Evolutionary conservation across 75 land plant genomes (phyloP).

Genomic region (Sequoiadendron giganteum): DNA sequence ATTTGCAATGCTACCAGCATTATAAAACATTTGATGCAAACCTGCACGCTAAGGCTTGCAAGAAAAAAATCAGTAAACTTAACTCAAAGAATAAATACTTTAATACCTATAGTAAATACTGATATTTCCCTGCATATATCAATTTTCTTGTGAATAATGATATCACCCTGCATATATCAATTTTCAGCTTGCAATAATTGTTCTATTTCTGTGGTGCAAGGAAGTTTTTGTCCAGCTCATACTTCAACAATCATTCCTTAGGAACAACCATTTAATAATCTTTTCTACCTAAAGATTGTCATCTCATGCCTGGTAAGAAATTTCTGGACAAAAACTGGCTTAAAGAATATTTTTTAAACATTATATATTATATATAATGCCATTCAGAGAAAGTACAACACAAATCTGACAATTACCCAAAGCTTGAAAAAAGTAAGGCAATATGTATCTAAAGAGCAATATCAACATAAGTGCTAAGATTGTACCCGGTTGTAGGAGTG

Average conservation of each 20-base stretch:
- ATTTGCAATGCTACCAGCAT: neutral
- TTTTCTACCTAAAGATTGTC: neutral
- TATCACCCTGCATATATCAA: neutral
- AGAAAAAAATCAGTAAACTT: neutral
- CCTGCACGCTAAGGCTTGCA: neutral
- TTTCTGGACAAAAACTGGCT: neutral
- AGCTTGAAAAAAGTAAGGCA: neutral
- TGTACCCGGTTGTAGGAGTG: conserved; percentile 78
- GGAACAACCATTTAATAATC: neutral
- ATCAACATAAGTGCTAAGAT: neutral
- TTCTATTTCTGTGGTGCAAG: neutral
- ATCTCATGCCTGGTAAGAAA: neutral
- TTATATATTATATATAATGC: neutral
- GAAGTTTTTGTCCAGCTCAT: too few species aligned
- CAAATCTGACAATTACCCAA: neutral
- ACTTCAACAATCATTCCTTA: neutral
- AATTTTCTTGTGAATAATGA: too few species aligned
- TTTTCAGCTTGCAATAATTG: conserved; percentile 4
- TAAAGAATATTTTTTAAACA: too few species aligned
- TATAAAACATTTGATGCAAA: neutral
- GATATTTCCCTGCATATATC: too few species aligned
- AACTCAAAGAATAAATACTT: neutral
- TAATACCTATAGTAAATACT: neutral
- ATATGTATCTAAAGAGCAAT: neutral
- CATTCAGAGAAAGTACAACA: neutral